Evolutionary conservation across 2,329 filamentous ascomycete species (phyloP).

Genomic region (Pseudopithomyces maydicus): DNA sequence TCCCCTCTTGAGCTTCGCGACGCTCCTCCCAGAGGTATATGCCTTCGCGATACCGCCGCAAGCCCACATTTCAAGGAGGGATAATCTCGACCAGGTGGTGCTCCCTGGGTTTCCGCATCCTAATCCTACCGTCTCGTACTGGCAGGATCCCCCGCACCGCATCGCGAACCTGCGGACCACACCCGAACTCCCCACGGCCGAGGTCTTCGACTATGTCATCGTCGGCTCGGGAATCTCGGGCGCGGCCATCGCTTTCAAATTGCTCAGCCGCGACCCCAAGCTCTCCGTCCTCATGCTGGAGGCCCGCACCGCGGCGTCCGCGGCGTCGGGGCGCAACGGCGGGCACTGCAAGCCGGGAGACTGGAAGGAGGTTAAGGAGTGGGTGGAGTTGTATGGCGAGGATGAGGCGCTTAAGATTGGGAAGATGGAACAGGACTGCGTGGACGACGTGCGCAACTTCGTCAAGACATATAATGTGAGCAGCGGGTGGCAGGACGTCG

Average conservation of each 20-base stretch:
- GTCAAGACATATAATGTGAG: background rate
- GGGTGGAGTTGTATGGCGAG: constrained; percentile 46
- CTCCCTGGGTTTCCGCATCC: constrained; percentile 21
- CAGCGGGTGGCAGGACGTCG: constrained; percentile 6
- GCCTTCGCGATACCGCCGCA: constrained; percentile 1
- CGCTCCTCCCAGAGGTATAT: background rate
- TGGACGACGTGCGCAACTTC: constrained; percentile 3
- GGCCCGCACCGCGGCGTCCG: constrained; percentile 33
- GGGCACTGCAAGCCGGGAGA: constrained; percentile 54
- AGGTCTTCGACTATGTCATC: constrained; percentile 35
- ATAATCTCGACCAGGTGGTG: background rate
- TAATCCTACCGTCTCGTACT: constrained; percentile 39
- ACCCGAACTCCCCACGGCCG: constrained; percentile 1
- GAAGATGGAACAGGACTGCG: constrained; percentile 33
- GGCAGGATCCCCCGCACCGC: constrained; percentile 34
- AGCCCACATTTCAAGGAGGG: constrained; percentile 1
- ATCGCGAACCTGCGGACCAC: constrained; percentile 13
- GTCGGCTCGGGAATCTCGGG: constrained; percentile 37
- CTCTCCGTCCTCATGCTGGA: constrained; percentile 34
- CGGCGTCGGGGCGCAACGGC: constrained; percentile 44
- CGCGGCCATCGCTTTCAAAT: constrained; percentile 31
- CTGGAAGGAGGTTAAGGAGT: constrained; percentile 55
- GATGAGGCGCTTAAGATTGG: constrained; percentile 51
- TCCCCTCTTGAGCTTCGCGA: background rate
- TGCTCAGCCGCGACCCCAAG: constrained; percentile 16